Evolutionary conservation across 805 yeast species (phyloP).

Genomic region (Kazachstania psychrophila): DNA sequence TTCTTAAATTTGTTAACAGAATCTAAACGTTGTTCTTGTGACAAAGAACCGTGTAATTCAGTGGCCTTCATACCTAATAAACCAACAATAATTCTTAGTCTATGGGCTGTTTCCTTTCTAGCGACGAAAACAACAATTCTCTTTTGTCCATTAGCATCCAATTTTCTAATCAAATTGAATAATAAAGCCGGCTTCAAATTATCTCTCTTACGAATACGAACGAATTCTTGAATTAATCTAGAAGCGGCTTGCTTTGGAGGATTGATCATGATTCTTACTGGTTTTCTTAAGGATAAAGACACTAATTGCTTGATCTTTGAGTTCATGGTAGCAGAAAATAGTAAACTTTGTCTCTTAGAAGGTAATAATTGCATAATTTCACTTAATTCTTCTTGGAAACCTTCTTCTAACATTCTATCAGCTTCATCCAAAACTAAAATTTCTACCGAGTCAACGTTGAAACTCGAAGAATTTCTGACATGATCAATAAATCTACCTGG

Average conservation of each 20-base stretch:
- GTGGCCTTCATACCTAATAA: slow-evolving; percentile 67
- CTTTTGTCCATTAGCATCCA: slow-evolving; percentile 53
- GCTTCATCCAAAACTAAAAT: slow-evolving; percentile 94
- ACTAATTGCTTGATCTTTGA: slow-evolving; percentile 81
- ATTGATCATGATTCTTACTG: slow-evolving; percentile 90
- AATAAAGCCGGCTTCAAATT: slow-evolving; percentile 74
- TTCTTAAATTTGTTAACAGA: slow-evolving; percentile 77
- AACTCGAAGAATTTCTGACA: slow-evolving; percentile 87
- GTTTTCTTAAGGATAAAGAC: slow-evolving; percentile 77
- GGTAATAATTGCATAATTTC: slow-evolving; percentile 86
- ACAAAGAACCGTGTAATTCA: slow-evolving; percentile 73
- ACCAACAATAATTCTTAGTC: slow-evolving; percentile 66
- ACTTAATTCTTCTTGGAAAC: slow-evolving; percentile 89
- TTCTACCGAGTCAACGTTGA: slow-evolving; percentile 84
- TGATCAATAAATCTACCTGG: slow-evolving; percentile 99
- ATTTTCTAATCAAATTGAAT: slow-evolving; percentile 55
- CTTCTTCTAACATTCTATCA: slow-evolving; percentile 98
- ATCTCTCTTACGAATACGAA: slow-evolving; percentile 87
- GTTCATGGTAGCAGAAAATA: slow-evolving; percentile 98
- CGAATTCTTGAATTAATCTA: slow-evolving; percentile 88
- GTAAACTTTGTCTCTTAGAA: slow-evolving; percentile 80
- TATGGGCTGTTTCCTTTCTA: slow-evolving; percentile 85
- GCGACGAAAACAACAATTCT: slow-evolving; percentile 87
- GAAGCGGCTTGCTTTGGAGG: slow-evolving; percentile 92
- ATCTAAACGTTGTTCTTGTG: slow-evolving; percentile 87